These are phyloP conservation scores for Botrytis paeoniae DNA, from an alignment of 2,329 filamentous ascomycete genomes.

Conservation along the genomic window DNA sequence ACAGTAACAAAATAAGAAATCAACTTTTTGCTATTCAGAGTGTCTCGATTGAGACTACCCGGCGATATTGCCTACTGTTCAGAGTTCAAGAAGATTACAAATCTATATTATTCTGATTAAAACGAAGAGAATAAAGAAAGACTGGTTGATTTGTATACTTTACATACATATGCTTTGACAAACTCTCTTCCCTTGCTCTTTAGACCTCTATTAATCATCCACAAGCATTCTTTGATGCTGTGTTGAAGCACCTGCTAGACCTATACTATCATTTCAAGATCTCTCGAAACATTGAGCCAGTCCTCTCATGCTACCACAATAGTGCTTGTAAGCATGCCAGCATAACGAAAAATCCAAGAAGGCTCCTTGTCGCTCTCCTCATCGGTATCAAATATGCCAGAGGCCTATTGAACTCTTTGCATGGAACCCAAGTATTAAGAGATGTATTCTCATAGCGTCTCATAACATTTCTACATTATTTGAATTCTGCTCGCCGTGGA, in stretches of 20 bases:
- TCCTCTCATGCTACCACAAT: neutral
- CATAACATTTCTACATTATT: fast-evolving
- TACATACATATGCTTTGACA: neutral
- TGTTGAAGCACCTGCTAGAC: too few species aligned
- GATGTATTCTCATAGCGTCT: fast-evolving
- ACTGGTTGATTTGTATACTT: neutral
- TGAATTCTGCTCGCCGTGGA: neutral
- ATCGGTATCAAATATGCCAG: neutral
- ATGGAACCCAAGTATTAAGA: fast-evolving
- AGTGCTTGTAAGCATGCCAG: neutral
- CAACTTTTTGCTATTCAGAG: neutral
- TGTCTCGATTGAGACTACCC: neutral
- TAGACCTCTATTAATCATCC: neutral
- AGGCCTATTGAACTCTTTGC: neutral
- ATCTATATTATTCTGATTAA: neutral
- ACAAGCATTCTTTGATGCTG: neutral
- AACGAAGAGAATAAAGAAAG: neutral
- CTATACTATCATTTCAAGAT: neutral
- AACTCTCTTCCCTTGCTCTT: neutral
- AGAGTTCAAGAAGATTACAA: fast-evolving
- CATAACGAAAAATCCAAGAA: neutral
- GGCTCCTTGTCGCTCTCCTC: neutral
- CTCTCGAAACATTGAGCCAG: neutral
- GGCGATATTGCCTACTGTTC: neutral
- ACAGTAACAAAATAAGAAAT: neutral